Conservation (phyloP, 495 filamentous ascomycete species). For the Bryoglossum gracile region DNA sequence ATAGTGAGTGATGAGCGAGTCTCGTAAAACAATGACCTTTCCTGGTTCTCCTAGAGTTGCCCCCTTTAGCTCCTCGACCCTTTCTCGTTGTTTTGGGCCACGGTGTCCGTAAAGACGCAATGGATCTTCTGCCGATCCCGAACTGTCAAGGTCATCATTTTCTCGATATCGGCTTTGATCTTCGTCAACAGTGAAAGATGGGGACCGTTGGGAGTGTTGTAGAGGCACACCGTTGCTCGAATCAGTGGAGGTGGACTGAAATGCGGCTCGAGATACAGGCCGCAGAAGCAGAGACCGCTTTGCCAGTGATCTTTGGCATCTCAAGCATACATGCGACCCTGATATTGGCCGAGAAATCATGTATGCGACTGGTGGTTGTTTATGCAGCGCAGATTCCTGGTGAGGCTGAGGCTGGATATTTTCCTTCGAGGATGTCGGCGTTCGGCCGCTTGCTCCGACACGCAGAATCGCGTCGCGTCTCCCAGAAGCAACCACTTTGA, state of each 20-base stretch:
- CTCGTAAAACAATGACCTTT: constrained; percentile 37
- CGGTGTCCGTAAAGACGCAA: constrained; percentile 13
- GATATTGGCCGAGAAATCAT: constrained; percentile 38
- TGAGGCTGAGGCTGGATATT: neutral
- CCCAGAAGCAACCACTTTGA: neutral
- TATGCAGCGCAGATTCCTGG: neutral
- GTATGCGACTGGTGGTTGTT: constrained; percentile 15
- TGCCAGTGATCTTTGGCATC: constrained; percentile 37
- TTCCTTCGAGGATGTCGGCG: constrained; percentile 3
- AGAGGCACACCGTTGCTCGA: too few species aligned
- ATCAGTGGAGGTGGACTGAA: constrained; percentile 5
- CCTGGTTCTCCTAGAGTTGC: constrained; percentile 32
- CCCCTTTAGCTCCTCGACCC: constrained; percentile 13
- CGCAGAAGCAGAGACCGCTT: constrained; percentile 16
- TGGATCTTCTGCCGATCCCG: too few species aligned
- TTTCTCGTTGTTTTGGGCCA: constrained; percentile 5
- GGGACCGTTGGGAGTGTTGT: too few species aligned
- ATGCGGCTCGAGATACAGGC: constrained; percentile 10
- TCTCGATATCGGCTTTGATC: too few species aligned
- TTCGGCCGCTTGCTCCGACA: too few species aligned
- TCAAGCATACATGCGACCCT: constrained; percentile 39
- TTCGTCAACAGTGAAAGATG: too few species aligned
- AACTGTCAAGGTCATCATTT: too few species aligned
- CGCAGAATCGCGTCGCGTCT: constrained; percentile 22
- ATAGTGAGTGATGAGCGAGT: constrained; percentile 23